Base-by-base conservation (phyloP, 768 basidiomycete species). In the Tricholoma saponaceum region DNA sequence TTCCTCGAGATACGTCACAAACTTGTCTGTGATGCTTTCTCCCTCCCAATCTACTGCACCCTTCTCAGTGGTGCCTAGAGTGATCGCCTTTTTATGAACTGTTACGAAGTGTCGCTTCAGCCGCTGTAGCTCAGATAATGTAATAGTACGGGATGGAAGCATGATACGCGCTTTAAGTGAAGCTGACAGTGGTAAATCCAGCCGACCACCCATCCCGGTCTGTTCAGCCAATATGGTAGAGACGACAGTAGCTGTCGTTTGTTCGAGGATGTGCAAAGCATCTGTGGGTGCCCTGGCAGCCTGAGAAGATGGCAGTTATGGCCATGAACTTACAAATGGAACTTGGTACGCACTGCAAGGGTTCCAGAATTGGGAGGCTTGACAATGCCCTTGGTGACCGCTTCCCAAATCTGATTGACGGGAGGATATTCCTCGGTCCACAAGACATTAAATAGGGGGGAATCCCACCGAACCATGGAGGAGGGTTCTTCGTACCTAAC, bases 391-490 rank as follows among this genome's bases (percentile, higher is more conserved):
- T 81, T 87, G 4, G 87, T 92, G 33, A 95, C 73, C 0, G 91
- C 87, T 14, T 84, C 79, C 87, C 90, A 97, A 22, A 99, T 89
- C 14, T 82, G 81, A 7, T 85, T 78, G 13, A 77, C 78, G 3
- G 90, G 87, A 8, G 88, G 69, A 26, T 78, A 76, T 14, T 83
- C 76, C 58, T 94, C 92, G 26, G 82, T 79, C 83, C 87, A 92
- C 4, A 86, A 73, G 1, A 97, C 74, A 1, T 91, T 93, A 69
- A 97, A 91, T 41, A 98, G 80, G 0, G 97, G 96, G 0, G 96
- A 91, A 70, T 99, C 96, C 96, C 96, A 99, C 51, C 96, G 85
- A n/a, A 92, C 95, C 89, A 95, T 95, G 4, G 95, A 95, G 0
- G 92, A 95, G 0, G 97, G 97, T 65, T 98, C 97, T 74, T 99